Conservation (phyloP, 2,329 filamentous ascomycete genomes). For the Phyllosticta capitalensis region DNA sequence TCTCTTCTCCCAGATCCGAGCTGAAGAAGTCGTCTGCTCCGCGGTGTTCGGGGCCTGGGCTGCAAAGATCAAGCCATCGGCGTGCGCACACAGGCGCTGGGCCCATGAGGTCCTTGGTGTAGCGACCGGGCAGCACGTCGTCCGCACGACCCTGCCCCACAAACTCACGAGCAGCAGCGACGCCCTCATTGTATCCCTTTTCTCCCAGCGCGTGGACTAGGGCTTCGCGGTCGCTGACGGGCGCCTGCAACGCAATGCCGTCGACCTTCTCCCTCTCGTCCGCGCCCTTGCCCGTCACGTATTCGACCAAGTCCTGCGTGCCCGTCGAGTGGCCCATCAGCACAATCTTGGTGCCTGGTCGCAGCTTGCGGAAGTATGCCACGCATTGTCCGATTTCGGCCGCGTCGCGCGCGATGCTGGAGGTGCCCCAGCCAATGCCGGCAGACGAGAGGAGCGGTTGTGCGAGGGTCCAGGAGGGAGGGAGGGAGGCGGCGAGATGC, state of each 20-base stretch:
- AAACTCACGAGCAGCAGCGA: constrained; percentile 55
- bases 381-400: constrained; percentile 45
- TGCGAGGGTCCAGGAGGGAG: constrained; percentile 44
- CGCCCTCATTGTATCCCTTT: constrained; percentile 36
- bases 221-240: constrained; percentile 45
- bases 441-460: constrained; percentile 43
- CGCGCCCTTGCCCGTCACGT: constrained; percentile 33
- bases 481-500: constrained; percentile 39
- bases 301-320: constrained; percentile 58
- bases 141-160: constrained; percentile 45
- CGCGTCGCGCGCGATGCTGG: constrained; percentile 44
- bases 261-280: constrained; percentile 48
- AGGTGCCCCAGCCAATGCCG: constrained; percentile 46
- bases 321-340: constrained; percentile 63
- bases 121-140: constrained; percentile 43
- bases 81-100: constrained; percentile 43
- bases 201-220: constrained; percentile 2
- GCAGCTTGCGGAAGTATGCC: constrained; percentile 35
- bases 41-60: constrained; percentile 38
- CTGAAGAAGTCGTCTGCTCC: constrained; percentile 85
- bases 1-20: constrained; percentile 56
- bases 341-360: constrained; percentile 45
- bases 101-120: constrained; percentile 20
- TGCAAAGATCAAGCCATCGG: constrained; percentile 50
- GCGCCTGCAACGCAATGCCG: constrained; percentile 70